Evolutionary conservation across 805 yeast species (phyloP).

Genomic region (Myxozyma neglecta): DNA sequence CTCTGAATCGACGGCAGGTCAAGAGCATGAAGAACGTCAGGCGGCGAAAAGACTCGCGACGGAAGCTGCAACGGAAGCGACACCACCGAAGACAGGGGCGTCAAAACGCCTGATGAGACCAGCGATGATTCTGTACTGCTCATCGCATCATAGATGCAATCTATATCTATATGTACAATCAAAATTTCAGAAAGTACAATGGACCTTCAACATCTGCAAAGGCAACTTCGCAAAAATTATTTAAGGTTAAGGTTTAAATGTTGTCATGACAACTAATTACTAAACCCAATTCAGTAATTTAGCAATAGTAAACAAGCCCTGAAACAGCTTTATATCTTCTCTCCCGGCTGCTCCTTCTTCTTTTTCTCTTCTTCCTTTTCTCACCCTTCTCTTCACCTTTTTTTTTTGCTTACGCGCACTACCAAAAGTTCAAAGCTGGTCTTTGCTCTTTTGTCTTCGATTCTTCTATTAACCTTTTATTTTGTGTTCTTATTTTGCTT

Average conservation of each 20-base stretch:
- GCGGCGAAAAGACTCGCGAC: conserved; percentile 20
- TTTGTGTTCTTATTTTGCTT: neutral
- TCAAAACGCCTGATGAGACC: neutral
- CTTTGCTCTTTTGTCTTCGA: conserved; percentile 21
- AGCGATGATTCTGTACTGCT: neutral
- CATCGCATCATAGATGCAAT: neutral
- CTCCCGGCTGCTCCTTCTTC: neutral
- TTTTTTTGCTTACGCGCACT: neutral
- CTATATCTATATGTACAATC: too few relatives aligned
- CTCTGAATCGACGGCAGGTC: conserved; percentile 20
- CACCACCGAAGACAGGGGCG: conserved; percentile 6
- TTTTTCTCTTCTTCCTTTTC: neutral
- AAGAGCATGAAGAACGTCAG: conserved; percentile 10
- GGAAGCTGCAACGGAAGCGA: conserved; percentile 16
- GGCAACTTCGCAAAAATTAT: neutral
- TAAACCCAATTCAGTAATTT: neutral
- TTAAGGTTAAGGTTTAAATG: neutral
- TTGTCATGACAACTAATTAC: conserved; percentile 15
- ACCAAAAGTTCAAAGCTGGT: conserved; percentile 26
- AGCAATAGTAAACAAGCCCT: conserved; percentile 12
- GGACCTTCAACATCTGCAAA: neutral
- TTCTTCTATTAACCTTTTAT: conserved; percentile 9
- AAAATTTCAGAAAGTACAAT: neutral
- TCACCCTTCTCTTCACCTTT: neutral
- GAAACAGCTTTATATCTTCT: neutral